Evolutionary conservation across 306 rosid species (phyloP), one percentile per base, ranked within the genome.

Genomic region (Trifolium repens): DNA sequence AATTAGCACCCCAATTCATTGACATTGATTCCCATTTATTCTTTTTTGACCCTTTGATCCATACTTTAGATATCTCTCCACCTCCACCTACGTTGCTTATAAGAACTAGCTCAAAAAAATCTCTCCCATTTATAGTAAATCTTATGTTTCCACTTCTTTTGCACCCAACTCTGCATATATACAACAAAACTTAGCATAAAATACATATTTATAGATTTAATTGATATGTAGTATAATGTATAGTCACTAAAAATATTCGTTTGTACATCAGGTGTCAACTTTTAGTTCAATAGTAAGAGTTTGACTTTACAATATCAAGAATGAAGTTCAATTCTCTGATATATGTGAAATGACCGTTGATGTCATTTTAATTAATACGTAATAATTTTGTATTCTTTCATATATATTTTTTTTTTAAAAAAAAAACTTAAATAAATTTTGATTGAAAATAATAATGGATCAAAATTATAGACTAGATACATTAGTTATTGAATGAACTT

Each of bases 1-100:
- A 86, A 17, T 88, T 88, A 15, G 64, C 54, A 2, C 90, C 90
- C 92, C 92, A 84, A 26, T 84, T 84, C 75, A 89, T 79, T 76
- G 90, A 75, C 90, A 88, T 88, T 62, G 84, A 0, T 78, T 84
- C 88, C 90, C 92, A 86, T 52, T 43, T 78, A 32, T 8, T 82
- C 72, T 75, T 78, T 58, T 78, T 84, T 30, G 88, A 86, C 58
- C 90, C 92, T 86, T 75, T 75, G 73, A 88, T 72, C 92, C 90
- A 88, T 64, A 88, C 88, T 17, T 19, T 16, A 0, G 90, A 86
- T 10, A 88, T 84, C 0, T 88, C 90, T 13, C 92, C 92, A 27
- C 63, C 81, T 80, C 84, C 87, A 1, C 88, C 90, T 3, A 88
- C 71, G 19, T 88, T 88, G 83, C 88, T 84, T 68, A 86, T 65